Conservation (phyloP, 2,329 filamentous ascomycete genomes). For the Myrmaecium sp. region DNA sequence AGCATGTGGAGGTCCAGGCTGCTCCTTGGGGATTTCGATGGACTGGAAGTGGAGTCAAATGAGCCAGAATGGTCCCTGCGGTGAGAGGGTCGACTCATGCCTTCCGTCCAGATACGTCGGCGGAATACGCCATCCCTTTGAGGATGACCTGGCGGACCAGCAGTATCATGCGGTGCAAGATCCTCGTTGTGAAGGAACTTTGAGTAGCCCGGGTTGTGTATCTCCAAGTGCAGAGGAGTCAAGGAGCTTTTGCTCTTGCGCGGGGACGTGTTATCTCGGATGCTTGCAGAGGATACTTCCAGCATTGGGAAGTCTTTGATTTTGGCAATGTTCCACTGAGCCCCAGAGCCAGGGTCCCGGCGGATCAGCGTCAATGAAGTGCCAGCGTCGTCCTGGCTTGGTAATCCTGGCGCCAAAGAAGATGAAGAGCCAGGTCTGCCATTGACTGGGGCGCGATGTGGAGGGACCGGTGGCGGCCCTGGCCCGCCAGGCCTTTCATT, state of each 20-base stretch:
- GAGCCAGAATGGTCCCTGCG: no score
- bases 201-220: constrained; percentile 42
- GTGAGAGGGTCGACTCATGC: no score
- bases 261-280: constrained; percentile 11
- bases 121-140: constrained; percentile 19
- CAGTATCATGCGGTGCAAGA: constrained; percentile 4
- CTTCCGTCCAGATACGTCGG: constrained; percentile 31
- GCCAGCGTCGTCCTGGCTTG: constrained; percentile 4
- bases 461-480: no score
- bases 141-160: constrained; percentile 6
- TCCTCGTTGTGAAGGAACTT: constrained; percentile 30
- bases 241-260: constrained; percentile 20
- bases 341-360: constrained; percentile 29
- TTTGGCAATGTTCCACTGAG: constrained; percentile 34
- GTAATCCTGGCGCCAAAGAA: neutral
- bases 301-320: constrained; percentile 28
- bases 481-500: no score
- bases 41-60: no score
- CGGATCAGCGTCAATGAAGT: constrained; percentile 31
- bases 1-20: constrained; percentile 25
- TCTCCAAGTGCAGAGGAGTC: constrained; percentile 33
- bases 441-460: constrained; percentile 1
- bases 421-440: constrained; percentile 1
- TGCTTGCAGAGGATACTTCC: constrained; percentile 26
- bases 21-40: no score